Conservation (phyloP, 2,329 filamentous ascomycete species). For the Diaporthe batatas region DNA sequence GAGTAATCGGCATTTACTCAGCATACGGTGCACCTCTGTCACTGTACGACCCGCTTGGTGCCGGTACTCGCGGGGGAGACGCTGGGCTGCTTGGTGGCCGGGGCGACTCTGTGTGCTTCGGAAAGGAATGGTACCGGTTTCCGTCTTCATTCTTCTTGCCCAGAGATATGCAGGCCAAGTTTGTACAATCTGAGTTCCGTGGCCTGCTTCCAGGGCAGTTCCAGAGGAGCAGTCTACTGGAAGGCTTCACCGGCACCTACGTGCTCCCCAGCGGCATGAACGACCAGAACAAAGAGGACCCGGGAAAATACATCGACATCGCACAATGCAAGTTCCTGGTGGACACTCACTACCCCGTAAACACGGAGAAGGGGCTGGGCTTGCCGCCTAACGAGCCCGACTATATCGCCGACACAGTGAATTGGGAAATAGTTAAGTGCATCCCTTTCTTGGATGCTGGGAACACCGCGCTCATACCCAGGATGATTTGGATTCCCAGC, state of each 20-base stretch:
- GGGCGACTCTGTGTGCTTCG: conserved; percentile 85
- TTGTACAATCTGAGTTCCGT: conserved; percentile 89
- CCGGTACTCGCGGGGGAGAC: conserved; percentile 59
- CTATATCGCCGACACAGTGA: conserved; percentile 78
- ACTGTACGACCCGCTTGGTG: conserved; percentile 77
- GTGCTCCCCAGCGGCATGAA: conserved; percentile 88
- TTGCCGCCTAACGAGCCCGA: conserved; percentile 81
- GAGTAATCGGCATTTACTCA: conserved; percentile 81
- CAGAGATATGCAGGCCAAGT: conserved; percentile 85
- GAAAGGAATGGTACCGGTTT: conserved; percentile 99
- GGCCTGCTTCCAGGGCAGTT: conserved; percentile 94
- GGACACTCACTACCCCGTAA: conserved; percentile 82
- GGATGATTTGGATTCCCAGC: conserved; percentile 87
- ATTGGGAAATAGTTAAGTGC: conserved; percentile 85
- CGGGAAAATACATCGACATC: conserved; percentile 86
- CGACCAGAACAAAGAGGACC: conserved; percentile 88
- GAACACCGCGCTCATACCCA: conserved; percentile 78
- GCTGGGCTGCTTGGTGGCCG: conserved; percentile 61
- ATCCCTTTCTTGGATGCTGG: conserved; percentile 84
- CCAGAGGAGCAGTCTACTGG: conserved; percentile 77
- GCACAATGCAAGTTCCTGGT: conserved; percentile 85
- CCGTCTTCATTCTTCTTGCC: conserved; percentile 94
- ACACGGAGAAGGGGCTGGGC: conserved; percentile 50
- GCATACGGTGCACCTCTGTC: conserved; percentile 86
- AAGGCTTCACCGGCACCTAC: conserved; percentile 87